A percentile compares a stretch with the other conserved stretches of the same genome.
These are phyloP conservation scores for Trichophyton mentagrophytes DNA, from an alignment of 2,329 filamentous ascomycete species.

Conservation along the genomic window DNA sequence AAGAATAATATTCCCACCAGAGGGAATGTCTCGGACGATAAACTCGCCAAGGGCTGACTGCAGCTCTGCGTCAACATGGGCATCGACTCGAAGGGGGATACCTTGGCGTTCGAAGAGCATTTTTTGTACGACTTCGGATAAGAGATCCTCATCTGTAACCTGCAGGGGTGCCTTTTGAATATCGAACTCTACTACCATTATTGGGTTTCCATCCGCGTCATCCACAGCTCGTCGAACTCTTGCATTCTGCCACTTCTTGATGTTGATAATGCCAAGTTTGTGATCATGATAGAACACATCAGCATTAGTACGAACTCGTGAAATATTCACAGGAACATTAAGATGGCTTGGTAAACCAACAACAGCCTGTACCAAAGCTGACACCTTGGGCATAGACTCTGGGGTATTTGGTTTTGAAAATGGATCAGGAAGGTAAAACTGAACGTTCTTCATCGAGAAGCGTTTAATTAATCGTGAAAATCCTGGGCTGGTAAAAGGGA, in stretches of 20 bases:
- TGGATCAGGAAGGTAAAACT: conserved; percentile 73
- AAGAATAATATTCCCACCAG: conserved; percentile 69
- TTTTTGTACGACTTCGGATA: conserved; percentile 67
- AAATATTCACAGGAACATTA: conserved; percentile 71
- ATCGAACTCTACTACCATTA: conserved; percentile 60
- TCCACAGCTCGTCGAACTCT: conserved; percentile 60
- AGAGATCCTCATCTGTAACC: conserved; percentile 66
- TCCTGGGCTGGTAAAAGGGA: conserved; percentile 69
- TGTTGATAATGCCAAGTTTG: conserved; percentile 68
- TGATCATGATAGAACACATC: conserved; percentile 66
- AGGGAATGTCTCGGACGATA: conserved; percentile 70
- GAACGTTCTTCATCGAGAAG: conserved; percentile 72
- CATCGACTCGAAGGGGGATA: conserved; percentile 61
- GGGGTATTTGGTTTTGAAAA: conserved; percentile 63
- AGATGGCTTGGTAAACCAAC: conserved; percentile 72
- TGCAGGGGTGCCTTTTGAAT: conserved; percentile 69
- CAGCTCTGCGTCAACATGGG: conserved; percentile 70
- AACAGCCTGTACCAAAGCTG: conserved; percentile 67
- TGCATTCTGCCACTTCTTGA: conserved; percentile 71
- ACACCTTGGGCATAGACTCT: conserved; percentile 62
- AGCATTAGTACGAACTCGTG: conserved; percentile 60
- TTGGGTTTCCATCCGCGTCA: conserved; percentile 44
- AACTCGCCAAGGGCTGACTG: conserved; percentile 70
- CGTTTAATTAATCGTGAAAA: conserved; percentile 77
- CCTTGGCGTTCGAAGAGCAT: conserved; percentile 61